Evolutionary conservation across 164 flowering plant genomes (phyloP), one percentile per base, ranked within the genome.

Genomic region (Sextonia rubra): DNA sequence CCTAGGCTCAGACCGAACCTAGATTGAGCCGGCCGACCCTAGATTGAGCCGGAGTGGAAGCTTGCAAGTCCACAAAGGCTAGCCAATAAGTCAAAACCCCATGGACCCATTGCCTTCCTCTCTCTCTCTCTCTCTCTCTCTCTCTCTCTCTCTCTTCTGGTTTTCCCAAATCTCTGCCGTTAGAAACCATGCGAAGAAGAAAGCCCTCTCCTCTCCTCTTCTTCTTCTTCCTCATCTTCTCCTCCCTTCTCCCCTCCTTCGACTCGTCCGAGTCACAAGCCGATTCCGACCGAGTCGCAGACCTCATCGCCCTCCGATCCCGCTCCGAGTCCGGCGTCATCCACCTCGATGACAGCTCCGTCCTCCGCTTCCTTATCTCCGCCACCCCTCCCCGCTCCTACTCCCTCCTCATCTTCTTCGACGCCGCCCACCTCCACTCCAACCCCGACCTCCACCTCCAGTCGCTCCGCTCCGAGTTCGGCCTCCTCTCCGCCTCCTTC

Each of bases 361-460:
- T 95, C 80, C 73, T 80, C 70, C 94, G 87, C 65, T 86, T 86
- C 85, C 78, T 93, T 47, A 74, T 86, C 69, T 73, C 83, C 69
- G 60, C 79, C 25, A 73, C 78, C 44, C 47, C 55, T 3, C 88
- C 98, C 3, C 86, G 98, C 61, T 80, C 99, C 52, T 93, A 89
- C 83, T 84, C 86, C 23, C 64, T 93, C 80, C 71, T 89, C 80
- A 75, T 95, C 83, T 95, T 95, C 93, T 95, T 95, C 85, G 98
- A 95, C 71, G 98, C 99, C 47, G 68, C 58, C 1, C 91, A 93
- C 52, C 94, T 95, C 83, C 97, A 87, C 64, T 85, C 86, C 78
- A 91, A 91, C 61, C 44, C 80, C 6, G 96, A 93, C 63, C 96
- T 91, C 78, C 91, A 78, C 60, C 96, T 91, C 82, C 79, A 79